These are phyloP conservation scores for Candida ipomoeae DNA, from an alignment of 805 yeast species.

Conservation along the genomic window DNA sequence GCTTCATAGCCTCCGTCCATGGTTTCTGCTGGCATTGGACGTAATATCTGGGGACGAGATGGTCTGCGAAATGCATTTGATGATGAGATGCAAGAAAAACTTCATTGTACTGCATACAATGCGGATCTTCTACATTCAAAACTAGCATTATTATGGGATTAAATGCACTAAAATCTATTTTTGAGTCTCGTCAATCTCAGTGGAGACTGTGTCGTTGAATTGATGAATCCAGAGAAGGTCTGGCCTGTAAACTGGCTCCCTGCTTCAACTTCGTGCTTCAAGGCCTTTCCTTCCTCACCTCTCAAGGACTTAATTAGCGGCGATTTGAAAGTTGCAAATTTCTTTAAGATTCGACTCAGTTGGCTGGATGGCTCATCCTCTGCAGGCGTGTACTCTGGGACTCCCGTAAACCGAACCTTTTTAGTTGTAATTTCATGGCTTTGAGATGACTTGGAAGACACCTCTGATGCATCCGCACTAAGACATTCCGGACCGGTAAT, in stretches of 20 bases:
- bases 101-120: slow-evolving; percentile 11
- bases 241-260: background rate
- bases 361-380: slow-evolving; percentile 53
- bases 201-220: background rate
- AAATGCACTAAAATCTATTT: slow-evolving; percentile 8
- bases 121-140: background rate
- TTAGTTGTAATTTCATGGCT: slow-evolving; percentile 21
- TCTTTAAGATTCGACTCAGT: slow-evolving; percentile 32
- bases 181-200: slow-evolving; percentile 14
- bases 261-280: slow-evolving; percentile 28
- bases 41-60: background rate
- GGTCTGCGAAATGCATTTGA: slow-evolving; percentile 6
- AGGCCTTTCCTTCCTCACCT: slow-evolving; percentile 29
- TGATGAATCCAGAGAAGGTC: background rate
- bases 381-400: slow-evolving; percentile 46
- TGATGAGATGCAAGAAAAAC: slow-evolving; percentile 16
- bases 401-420: slow-evolving; percentile 51
- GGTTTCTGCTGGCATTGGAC: slow-evolving; percentile 11
- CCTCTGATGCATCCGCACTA: background rate
- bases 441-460: slow-evolving; percentile 13
- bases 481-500: background rate
- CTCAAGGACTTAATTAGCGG: slow-evolving; percentile 5
- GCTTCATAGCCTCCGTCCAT: background rate
- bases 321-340: slow-evolving; percentile 34
- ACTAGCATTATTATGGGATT: background rate